Percentiles rank a stretch among this genome's conserved stretches.
phyloP scores from a whole-genome alignment of 805 yeast species.

The Schwanniomyces yamadae region DNA sequence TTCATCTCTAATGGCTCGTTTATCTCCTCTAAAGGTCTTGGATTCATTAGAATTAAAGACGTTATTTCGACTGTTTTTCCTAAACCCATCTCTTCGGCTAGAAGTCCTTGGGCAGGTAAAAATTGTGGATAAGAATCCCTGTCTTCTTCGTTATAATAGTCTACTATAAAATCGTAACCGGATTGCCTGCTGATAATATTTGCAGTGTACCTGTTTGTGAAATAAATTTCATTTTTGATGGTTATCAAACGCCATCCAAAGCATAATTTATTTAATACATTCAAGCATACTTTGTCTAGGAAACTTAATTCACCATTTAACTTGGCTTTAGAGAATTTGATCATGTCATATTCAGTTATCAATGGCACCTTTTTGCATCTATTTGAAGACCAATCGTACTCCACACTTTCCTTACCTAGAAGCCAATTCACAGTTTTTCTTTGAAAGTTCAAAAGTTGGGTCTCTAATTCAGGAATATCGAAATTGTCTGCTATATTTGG shows the following conservation, averaged over 20 bases:
- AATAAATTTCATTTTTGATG: constrained; percentile 19
- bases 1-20: constrained; percentile 28
- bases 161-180: constrained; percentile 27
- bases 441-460: constrained; percentile 51
- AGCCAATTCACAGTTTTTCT: constrained; percentile 57
- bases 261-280: constrained; percentile 39
- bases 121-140: constrained; percentile 21
- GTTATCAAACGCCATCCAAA: constrained; percentile 51
- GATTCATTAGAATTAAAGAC: constrained; percentile 62
- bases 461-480: constrained; percentile 43
- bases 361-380: constrained; percentile 20
- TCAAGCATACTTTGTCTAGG: constrained; percentile 22
- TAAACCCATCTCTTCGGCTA: constrained; percentile 96
- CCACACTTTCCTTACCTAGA: constrained; percentile 48
- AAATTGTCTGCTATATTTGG: constrained; percentile 18
- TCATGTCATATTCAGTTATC: constrained; percentile 9
- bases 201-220: constrained; percentile 54
- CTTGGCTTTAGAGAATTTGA: neutral
- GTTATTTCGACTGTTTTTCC: constrained; percentile 91
- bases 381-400: constrained; percentile 26
- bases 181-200: constrained; percentile 37
- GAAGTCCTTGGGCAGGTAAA: constrained; percentile 59
- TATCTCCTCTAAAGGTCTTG: constrained; percentile 41
- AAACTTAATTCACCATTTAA: constrained; percentile 6
- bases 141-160: constrained; percentile 21